A percentile compares a stretch with the other conserved stretches of the same genome.
Evolutionary conservation across 2,329 filamentous ascomycete genomes (phyloP).

Genomic region (Ophiosphaerella narmari): DNA sequence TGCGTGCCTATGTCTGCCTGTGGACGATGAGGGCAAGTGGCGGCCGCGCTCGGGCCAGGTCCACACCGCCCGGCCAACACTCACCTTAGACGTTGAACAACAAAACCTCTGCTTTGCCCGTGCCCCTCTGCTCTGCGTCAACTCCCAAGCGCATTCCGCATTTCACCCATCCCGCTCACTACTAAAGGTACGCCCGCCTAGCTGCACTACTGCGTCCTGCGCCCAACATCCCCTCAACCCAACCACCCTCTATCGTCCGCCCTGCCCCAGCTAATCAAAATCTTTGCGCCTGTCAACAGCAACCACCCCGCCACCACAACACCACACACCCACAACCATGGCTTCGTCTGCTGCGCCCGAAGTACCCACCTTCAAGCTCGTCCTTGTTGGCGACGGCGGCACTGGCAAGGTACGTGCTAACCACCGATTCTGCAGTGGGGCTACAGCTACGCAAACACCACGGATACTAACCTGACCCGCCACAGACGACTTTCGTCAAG

Average conservation of each 20-base stretch:
- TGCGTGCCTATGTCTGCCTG: constrained; percentile 24
- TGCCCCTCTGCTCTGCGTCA: constrained; percentile 36
- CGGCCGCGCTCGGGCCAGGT: constrained; percentile 16
- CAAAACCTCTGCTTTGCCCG: constrained; percentile 34
- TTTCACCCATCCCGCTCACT: constrained; percentile 30
- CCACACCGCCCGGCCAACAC: constrained; percentile 37
- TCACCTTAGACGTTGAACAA: constrained; percentile 30
- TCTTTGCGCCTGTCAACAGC: constrained; percentile 4
- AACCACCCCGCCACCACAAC: constrained; percentile 40
- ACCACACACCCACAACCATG: constrained; percentile 57
- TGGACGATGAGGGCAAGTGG: constrained; percentile 17
- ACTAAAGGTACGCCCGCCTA: constrained; percentile 28
- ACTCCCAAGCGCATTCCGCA: constrained; percentile 23
- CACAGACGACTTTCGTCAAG: constrained; percentile 99
- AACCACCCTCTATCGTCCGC: constrained; percentile 22
- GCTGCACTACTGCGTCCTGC: constrained; percentile 10
- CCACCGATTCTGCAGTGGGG: not conserved
- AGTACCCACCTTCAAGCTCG: constrained; percentile 95
- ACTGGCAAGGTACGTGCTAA: constrained; percentile 87
- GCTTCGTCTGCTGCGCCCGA: constrained; percentile 55
- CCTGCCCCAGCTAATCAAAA: constrained; percentile 29
- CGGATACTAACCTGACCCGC: constrained; percentile 26
- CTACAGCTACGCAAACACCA: not conserved
- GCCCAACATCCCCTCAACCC: constrained; percentile 12
- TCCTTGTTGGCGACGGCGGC: constrained; percentile 98